phyloP scores from a whole-genome alignment of 2,329 filamentous ascomycete species.

The Trichoderma koningiopsis region DNA sequence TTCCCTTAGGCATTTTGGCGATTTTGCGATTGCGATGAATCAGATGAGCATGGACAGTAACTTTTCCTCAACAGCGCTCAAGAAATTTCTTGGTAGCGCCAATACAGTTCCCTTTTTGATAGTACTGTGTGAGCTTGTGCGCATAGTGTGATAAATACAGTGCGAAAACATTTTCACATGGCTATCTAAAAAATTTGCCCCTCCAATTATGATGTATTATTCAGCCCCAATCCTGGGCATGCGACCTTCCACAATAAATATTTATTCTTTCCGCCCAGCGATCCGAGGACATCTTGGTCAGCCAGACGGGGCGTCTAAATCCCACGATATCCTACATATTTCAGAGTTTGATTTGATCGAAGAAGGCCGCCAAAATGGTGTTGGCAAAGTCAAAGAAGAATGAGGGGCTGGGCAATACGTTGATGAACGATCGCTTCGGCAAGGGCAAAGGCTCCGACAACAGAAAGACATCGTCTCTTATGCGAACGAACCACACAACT shows the following conservation, averaged over 20 bases:
- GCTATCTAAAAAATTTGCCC: slow-evolving; percentile 49
- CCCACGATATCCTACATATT: background rate
- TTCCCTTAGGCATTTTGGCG: slow-evolving; percentile 70
- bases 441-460: slow-evolving; percentile 85
- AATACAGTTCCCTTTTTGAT: slow-evolving; percentile 31
- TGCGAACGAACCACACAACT: slow-evolving; percentile 74
- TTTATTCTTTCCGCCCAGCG: background rate
- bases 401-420: slow-evolving; percentile 91
- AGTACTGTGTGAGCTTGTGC: slow-evolving; percentile 35
- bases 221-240: slow-evolving; percentile 35
- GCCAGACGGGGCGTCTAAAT: background rate
- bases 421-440: slow-evolving; percentile 99
- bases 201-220: slow-evolving; percentile 46
- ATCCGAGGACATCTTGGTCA: background rate
- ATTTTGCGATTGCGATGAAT: slow-evolving; percentile 27
- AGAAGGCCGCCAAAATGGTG: slow-evolving; percentile 50
- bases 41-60: slow-evolving; percentile 27
- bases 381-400: slow-evolving; percentile 90
- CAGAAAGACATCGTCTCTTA: slow-evolving; percentile 64
- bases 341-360: background rate
- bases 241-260: slow-evolving; percentile 24
- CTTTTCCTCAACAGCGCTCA: background rate
- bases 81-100: slow-evolving; percentile 38
- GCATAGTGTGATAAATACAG: slow-evolving; percentile 31
- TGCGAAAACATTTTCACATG: slow-evolving; percentile 30